Evolutionary conservation across 1,139 yeast species (phyloP).

Genomic region (Suhomyces atakaporum): DNA sequence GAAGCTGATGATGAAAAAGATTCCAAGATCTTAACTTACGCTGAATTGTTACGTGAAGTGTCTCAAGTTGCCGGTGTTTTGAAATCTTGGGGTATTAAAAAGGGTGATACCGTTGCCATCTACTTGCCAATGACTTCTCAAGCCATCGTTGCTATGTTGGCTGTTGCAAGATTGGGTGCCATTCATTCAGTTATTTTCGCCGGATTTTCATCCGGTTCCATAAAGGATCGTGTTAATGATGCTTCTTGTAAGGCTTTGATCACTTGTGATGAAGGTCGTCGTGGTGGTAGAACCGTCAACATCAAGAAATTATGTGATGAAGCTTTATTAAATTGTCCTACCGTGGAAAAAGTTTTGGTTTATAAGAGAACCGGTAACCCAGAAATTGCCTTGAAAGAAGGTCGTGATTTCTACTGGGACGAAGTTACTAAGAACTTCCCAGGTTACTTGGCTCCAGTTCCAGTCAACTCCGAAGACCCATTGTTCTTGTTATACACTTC

Average conservation of each 20-base stretch:
- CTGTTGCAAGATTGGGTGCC: slow-evolving; percentile 94
- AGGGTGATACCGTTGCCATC: slow-evolving; percentile 96
- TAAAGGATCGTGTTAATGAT: slow-evolving; percentile 86
- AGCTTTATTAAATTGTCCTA: slow-evolving; percentile 76
- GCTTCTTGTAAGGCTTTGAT: slow-evolving; percentile 87
- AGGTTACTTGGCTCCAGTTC: slow-evolving; percentile 83
- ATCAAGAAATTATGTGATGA: slow-evolving; percentile 95
- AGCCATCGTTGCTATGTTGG: slow-evolving; percentile 91
- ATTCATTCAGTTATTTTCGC: slow-evolving; percentile 96
- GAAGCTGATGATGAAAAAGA: slow-evolving; percentile 94
- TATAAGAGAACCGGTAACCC: slow-evolving; percentile 81
- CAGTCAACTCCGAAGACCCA: slow-evolving; percentile 92
- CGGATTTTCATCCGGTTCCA: slow-evolving; percentile 93
- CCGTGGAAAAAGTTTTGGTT: slow-evolving; percentile 81
- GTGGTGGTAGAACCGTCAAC: slow-evolving; percentile 92
- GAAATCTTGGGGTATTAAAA: slow-evolving; percentile 80
- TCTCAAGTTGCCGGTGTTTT: slow-evolving; percentile 87
- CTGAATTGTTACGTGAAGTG: slow-evolving; percentile 84
- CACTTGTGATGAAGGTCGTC: slow-evolving; percentile 94
- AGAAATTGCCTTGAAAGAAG: slow-evolving; percentile 66
- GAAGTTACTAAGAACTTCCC: slow-evolving; percentile 80
- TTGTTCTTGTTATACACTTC: slow-evolving; percentile 91
- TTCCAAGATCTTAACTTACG: slow-evolving; percentile 72
- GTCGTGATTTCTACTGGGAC: slow-evolving; percentile 95
- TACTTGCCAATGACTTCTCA: slow-evolving; percentile 98